Conservation (phyloP, 2,329 filamentous ascomycete species). For the Nannizzia gypsea region DNA sequence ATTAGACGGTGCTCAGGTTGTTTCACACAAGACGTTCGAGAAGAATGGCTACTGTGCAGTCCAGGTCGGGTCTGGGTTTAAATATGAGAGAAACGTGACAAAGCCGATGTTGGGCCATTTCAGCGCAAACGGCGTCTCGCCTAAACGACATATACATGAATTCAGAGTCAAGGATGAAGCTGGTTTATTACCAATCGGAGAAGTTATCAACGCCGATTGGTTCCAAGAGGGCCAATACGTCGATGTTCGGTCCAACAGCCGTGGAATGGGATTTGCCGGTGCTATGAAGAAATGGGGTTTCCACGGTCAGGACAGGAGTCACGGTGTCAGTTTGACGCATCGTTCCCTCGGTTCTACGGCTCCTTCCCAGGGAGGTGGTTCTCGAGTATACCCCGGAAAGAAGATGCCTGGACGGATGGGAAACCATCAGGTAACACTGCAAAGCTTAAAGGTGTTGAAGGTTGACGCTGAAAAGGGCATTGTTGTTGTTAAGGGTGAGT, state of each 20-base stretch:
- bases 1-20: conserved; percentile 80
- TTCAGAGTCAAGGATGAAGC: conserved; percentile 67
- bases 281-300: conserved; percentile 97
- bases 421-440: conserved; percentile 71
- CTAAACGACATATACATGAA: conserved; percentile 74
- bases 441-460: conserved; percentile 82
- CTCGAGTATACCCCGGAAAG: conserved; percentile 86
- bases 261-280: conserved; percentile 89
- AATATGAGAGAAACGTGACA: conserved; percentile 63
- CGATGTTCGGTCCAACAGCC: conserved; percentile 65
- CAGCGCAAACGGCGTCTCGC: conserved; percentile 65
- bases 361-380: conserved; percentile 82
- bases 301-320: conserved; percentile 73
- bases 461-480: conserved; percentile 79
- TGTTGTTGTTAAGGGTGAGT: conserved; percentile 69
- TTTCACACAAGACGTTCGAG: conserved; percentile 70
- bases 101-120: conserved; percentile 80
- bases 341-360: conserved; percentile 82
- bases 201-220: conserved; percentile 71
- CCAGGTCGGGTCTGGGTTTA: conserved; percentile 70
- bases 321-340: conserved; percentile 93
- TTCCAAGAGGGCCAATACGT: conserved; percentile 84
- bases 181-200: conserved; percentile 65
- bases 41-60: conserved; percentile 89
- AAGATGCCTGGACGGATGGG: conserved; percentile 98